Evolutionary conservation across 2,329 filamentous ascomycete genomes (phyloP).

Genomic region (Neoscytalidium dimidiatum): DNA sequence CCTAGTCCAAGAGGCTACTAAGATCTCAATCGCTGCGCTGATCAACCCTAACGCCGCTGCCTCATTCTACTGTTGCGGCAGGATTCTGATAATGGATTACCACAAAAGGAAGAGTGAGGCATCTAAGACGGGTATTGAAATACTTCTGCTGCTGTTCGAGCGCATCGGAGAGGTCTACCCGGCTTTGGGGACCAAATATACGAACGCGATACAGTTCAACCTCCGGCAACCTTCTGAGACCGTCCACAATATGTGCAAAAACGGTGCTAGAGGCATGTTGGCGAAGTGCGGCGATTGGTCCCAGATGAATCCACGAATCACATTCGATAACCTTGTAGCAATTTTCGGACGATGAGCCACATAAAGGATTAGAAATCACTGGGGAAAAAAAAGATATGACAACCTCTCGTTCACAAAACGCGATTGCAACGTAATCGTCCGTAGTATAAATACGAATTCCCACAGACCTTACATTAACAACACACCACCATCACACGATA

Average conservation of each 20-base stretch:
- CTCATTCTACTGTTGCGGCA: constrained; percentile 29
- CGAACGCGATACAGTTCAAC: constrained; percentile 28
- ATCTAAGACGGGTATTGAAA: constrained; percentile 29
- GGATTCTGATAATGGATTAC: constrained; percentile 32
- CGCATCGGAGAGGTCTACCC: constrained; percentile 30
- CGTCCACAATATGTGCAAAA: constrained; percentile 24
- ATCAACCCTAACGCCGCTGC: constrained; percentile 29
- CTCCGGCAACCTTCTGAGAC: neutral
- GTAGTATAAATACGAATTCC: too few species aligned
- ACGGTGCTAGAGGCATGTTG: constrained; percentile 31
- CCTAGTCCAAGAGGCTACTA: constrained; percentile 31
- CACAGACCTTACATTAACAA: neutral
- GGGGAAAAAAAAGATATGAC: too few species aligned
- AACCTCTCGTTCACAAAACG: too few species aligned
- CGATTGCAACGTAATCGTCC: too few species aligned
- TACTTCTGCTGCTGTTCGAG: constrained; percentile 31
- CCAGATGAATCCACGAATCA: neutral
- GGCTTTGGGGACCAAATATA: constrained; percentile 33
- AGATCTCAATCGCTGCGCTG: constrained; percentile 29
- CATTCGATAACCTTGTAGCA: neutral
- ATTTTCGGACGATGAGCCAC: neutral
- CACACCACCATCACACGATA: constrained; percentile 45
- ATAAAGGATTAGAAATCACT: neutral
- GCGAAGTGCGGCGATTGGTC: constrained; percentile 32
- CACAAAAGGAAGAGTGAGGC: constrained; percentile 26